Evolutionary conservation across 2,329 filamentous ascomycete genomes (phyloP), one percentile per base, ranked within the genome.

Genomic region (Pseudogymnoascus sp.): DNA sequence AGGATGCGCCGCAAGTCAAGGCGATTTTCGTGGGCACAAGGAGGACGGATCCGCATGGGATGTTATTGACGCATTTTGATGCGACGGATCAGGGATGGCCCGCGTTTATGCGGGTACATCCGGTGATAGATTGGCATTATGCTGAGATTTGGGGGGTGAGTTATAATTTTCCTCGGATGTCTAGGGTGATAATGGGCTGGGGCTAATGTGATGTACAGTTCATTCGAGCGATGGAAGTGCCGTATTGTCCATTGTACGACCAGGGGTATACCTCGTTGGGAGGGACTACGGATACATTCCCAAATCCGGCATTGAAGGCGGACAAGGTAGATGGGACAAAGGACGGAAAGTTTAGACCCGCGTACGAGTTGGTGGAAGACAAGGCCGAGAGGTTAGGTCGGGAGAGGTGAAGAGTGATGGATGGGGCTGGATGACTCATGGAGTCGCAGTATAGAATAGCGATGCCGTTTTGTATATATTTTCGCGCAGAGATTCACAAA

Each of bases 61-160:
- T 85, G 67, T 78, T 81, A 14, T 74, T 99, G 68, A 88, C 82
- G 38, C 85, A 89, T 74, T 97, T 97, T 71, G 90, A 96, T 71
- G 82, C 81, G 58, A 99, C 94, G 4, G 94, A 97, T 74, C 78
- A 82, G 36, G 91, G 88, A 2, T 99, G 94, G 94, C 94, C 94
- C 36, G 77, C 80, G 43, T 96, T 97, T 70, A 92, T 97, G 86
- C 84, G 94, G 62, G 81, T 97, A 63, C 91, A 99, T 74, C 93
- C 94, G 0, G 89, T 99, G 8, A 92, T 99, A 70, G 94, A 99
- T 75, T 99, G 94, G 94, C 90, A 94, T 73, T 96, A 97, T 74
- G 83, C 85, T 9, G 93, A 97, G 73, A 93, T 97, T 60, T 97
- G 94, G 94, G 84, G 86, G 15, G 91, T 95, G 71, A 79, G 90